Conservation (phyloP, 1,139 yeast species). For the Pichia terricola region DNA sequence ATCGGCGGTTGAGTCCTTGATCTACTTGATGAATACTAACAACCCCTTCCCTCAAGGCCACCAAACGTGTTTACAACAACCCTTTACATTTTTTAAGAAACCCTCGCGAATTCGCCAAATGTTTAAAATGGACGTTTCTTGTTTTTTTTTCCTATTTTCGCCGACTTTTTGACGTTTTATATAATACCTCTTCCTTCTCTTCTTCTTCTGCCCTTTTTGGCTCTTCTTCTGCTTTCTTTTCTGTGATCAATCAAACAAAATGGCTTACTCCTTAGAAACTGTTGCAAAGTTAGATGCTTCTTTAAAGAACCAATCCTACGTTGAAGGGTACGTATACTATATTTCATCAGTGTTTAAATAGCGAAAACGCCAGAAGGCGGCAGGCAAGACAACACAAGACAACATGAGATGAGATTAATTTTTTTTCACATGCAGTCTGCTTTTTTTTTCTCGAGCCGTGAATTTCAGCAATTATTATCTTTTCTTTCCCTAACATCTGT, state of each 20-base stretch:
- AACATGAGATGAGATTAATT: too few relatives aligned
- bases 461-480: constrained; percentile 3
- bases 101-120: too few relatives aligned
- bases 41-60: too few relatives aligned
- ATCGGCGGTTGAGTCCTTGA: background rate
- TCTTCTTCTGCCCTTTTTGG: background rate
- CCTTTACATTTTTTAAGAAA: too few relatives aligned
- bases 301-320: constrained; percentile 87
- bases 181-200: background rate
- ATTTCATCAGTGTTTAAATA: background rate
- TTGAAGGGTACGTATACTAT: constrained; percentile 70
- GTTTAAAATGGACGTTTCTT: too few relatives aligned
- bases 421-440: background rate
- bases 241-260: constrained; percentile 30
- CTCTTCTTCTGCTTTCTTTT: background rate
- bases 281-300: constrained; percentile 76
- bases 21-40: too few relatives aligned
- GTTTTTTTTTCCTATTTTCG: too few relatives aligned
- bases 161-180: too few relatives aligned
- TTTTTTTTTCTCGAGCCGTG: background rate
- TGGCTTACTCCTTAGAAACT: constrained; percentile 74
- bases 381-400: too few relatives aligned
- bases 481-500: constrained; percentile 22
- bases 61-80: too few relatives aligned
- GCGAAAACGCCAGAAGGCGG: background rate